Base-by-base conservation (phyloP, 345 rosid genomes). In the Corymbia maculata region DNA sequence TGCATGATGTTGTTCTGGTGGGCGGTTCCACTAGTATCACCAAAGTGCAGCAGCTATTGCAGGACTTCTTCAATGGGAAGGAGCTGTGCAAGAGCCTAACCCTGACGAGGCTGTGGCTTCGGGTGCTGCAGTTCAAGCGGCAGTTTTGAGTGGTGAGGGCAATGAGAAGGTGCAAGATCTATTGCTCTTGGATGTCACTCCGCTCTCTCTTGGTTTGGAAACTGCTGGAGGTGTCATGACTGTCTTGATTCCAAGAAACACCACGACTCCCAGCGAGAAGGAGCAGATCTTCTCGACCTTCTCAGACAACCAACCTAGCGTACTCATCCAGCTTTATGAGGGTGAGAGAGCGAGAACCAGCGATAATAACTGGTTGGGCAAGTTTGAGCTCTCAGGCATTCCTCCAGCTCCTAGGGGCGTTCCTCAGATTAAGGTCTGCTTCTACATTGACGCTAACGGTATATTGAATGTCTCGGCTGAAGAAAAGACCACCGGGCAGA, bases 11-110 rank as follows among this genome's bases (percentile, higher is more conserved):
- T 55, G 94, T 94, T 28, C 95, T 94, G 79, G 95, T 92, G 28
- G 95, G 95, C 68, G 94, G 95, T 1, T 94, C 93, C 6, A 94
- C 94, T 11, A 90, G 95, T 87, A 92, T 94, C 55, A 93, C 94
- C 8, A 92, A 92, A 88, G 95, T 94, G 87, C 93, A 92, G 86
- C 92, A 90, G 45, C 86, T 92, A 13, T 75, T 90, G 49, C 92
- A 90, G 87, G 93, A 92, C 66, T 92, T 92, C 68, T 92, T 92
- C 86, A 90, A n/a, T 64, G 75, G 75, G 75, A 64, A 64, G 75
- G 75, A 64, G 75, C 75, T 64, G 30, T n/a, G 93, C 92, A 91
- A 91, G 91, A 91, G 91, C 88, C 91, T 42, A 89, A 92, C 86
- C 92, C 93, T 0, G 93, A 92, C n/a, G 90, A 92, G 88, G 93